Conservation (phyloP, 495 filamentous ascomycete genomes). For the Pseudomonodictys pantanalensis region DNA sequence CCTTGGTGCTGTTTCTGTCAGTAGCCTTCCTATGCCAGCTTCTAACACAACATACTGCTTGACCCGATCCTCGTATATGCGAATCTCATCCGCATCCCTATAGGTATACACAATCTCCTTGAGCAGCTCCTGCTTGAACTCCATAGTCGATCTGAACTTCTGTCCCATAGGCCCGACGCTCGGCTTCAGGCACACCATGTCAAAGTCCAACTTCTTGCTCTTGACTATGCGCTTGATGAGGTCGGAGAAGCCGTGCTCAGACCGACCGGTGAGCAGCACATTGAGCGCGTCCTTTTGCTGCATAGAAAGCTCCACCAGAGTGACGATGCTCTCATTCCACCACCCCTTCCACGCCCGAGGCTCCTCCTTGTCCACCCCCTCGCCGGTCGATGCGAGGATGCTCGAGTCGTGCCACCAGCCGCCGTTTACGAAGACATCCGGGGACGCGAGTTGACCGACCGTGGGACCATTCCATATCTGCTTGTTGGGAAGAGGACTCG, state of each 20-base stretch:
- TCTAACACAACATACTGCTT: constrained; percentile 53
- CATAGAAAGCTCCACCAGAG: constrained; percentile 77
- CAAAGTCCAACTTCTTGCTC: constrained; percentile 78
- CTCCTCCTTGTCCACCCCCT: constrained; percentile 81
- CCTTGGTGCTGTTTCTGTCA: constrained; percentile 52
- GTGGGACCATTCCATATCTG: constrained; percentile 80
- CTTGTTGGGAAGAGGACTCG: constrained; percentile 81
- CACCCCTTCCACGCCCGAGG: constrained; percentile 81
- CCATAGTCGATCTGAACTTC: constrained; percentile 72
- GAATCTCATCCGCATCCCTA: constrained; percentile 73
- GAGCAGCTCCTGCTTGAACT: constrained; percentile 84
- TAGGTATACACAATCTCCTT: constrained; percentile 81
- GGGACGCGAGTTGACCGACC: constrained; percentile 68
- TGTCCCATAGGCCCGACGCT: constrained; percentile 73
- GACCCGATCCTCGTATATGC: constrained; percentile 62
- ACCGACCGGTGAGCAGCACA: constrained; percentile 85
- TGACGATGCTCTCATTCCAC: constrained; percentile 94
- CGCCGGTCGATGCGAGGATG: constrained; percentile 81
- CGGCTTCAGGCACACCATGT: constrained; percentile 87
- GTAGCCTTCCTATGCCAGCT: not conserved
- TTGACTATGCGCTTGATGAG: constrained; percentile 79
- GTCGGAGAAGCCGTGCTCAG: constrained; percentile 69
- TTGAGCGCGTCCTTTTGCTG: constrained; percentile 82
- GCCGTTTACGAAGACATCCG: constrained; percentile 74
- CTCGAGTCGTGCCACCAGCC: constrained; percentile 97